Percentiles rank a stretch among this genome's conserved stretches.
Conservation (phyloP, 108 stramenopile species). For the Skeletonema menzelii region DNA sequence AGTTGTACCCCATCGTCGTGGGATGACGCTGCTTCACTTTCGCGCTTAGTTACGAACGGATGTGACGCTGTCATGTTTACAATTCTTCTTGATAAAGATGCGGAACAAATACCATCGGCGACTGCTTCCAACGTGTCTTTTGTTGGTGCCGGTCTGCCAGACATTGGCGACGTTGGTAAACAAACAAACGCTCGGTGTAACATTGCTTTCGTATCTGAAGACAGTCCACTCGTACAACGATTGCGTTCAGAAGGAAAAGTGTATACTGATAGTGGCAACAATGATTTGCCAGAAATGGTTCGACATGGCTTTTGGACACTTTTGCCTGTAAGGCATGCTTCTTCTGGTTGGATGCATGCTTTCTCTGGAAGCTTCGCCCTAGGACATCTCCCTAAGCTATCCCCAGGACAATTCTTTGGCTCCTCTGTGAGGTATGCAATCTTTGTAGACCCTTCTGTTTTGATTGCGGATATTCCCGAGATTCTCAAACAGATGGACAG, state of each 20-base stretch:
- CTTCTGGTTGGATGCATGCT: slow-evolving; percentile 30
- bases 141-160: slow-evolving; percentile 48
- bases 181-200: slow-evolving; percentile 53
- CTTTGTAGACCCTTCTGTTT: slow-evolving; percentile 63
- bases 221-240: slow-evolving; percentile 52
- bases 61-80: slow-evolving; percentile 80
- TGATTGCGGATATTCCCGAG: slow-evolving; percentile 52
- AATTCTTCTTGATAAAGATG: slow-evolving; percentile 56
- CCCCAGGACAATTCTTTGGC: slow-evolving; percentile 78
- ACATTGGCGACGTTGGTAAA: slow-evolving; percentile 11
- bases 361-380: slow-evolving; percentile 40
- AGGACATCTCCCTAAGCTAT: slow-evolving; percentile 71
- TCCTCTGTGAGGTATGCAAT: slow-evolving; percentile 55
- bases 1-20: slow-evolving; percentile 69
- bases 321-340: slow-evolving; percentile 52
- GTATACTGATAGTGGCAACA: slow-evolving; percentile 17
- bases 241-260: slow-evolving; percentile 38
- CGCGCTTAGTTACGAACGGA: slow-evolving; percentile 52
- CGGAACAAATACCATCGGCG: slow-evolving; percentile 63
- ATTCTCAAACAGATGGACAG: slow-evolving; percentile 45
- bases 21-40: slow-evolving; percentile 61
- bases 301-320: slow-evolving; percentile 77
- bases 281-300: slow-evolving; percentile 28
- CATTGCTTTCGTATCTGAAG: slow-evolving; percentile 77
- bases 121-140: slow-evolving; percentile 44